phyloP scores from a whole-genome alignment of 116 monocot genomes.

The Trichopus zeylanicus region DNA sequence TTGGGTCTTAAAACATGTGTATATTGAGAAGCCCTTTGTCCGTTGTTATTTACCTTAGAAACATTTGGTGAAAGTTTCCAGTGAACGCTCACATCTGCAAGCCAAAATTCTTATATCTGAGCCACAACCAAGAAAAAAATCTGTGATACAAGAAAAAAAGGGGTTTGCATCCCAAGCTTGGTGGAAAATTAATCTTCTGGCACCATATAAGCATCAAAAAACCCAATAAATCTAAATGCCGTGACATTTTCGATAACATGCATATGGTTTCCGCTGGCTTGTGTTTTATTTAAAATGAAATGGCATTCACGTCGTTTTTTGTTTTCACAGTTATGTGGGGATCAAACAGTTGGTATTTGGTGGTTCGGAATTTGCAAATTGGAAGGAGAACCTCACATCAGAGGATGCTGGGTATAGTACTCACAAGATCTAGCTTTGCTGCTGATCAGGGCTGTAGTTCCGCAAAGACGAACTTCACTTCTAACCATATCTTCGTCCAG shows the following conservation, averaged over 20 bases:
- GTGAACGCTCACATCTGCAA: not conserved
- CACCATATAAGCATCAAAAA: not conserved
- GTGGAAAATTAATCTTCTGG: not conserved
- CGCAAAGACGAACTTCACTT: not conserved
- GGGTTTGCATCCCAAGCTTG: too few species aligned
- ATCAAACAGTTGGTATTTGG: constrained; percentile 80
- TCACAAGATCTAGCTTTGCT: constrained; percentile 42
- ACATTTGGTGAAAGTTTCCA: not conserved
- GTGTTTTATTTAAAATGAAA: too few species aligned
- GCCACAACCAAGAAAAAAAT: not conserved
- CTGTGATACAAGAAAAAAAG: too few species aligned
- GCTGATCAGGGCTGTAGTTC: too few species aligned
- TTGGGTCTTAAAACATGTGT: too few species aligned
- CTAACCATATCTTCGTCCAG: too few species aligned
- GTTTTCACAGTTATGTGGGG: constrained; percentile 51
- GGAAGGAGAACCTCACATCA: constrained; percentile 53
- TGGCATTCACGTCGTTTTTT: constrained; percentile 2
- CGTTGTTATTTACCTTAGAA: not conserved
- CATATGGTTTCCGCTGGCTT: too few species aligned
- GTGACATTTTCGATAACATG: too few species aligned
- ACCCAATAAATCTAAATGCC: too few species aligned
- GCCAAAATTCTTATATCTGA: not conserved
- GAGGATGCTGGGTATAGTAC: constrained; percentile 51
- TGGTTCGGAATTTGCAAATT: constrained; percentile 59
- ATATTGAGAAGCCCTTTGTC: too few species aligned